Base-by-base conservation (phyloP, 768 basidiomycete species). In the Lactarius vividus region DNA sequence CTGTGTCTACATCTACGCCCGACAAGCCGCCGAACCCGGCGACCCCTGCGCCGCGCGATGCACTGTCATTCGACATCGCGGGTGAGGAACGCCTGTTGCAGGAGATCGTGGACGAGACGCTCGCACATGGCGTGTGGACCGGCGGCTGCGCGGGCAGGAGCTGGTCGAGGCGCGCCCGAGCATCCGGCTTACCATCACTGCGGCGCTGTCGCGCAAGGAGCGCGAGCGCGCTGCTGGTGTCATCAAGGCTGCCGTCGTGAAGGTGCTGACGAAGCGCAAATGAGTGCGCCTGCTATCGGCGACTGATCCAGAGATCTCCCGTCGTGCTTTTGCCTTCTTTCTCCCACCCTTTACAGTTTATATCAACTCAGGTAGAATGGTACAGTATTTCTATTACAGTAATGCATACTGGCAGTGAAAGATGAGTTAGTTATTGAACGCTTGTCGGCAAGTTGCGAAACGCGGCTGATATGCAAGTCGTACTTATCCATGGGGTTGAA, bases 121-220 rank as follows among this genome's bases (percentile, higher is more conserved):
- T 94, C 49, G 79, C 80, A 7, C 91, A 92, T 70, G 94, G 93
- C 9, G 89, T 99, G 54, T 80, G 97, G 71, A 78, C 97, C 91
- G 91, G 79, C 78, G 92, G 63, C 75, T 97, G 70, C 83, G 84
- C 57, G 87, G 88, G 5, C 95, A 97, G 77, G 96, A 98, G 81
- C 78, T 85, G 68, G 79, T 84, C 23, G 94, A 97, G 74, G 83
- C 86, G 20, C 81, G 88, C 56, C 94, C 96, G 42, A 92, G 90
- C 71, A 86, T 98, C 65, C 84, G 92, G 67, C 78, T 98, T n/a
- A 88, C 89, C 28, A 78, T 96, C 68, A 88, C 84, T 6, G 84
- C 87, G n/a, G 93, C 86, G 16, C 75, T 98, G 69, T 87, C 87
- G 33, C 89, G 82, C 82, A 96, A 96, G 79, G 97, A 99, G 72